Percentiles rank a stretch among this genome's conserved stretches.
Conservation (phyloP, 345 rosid species). For the Euphorbia lathyris region DNA sequence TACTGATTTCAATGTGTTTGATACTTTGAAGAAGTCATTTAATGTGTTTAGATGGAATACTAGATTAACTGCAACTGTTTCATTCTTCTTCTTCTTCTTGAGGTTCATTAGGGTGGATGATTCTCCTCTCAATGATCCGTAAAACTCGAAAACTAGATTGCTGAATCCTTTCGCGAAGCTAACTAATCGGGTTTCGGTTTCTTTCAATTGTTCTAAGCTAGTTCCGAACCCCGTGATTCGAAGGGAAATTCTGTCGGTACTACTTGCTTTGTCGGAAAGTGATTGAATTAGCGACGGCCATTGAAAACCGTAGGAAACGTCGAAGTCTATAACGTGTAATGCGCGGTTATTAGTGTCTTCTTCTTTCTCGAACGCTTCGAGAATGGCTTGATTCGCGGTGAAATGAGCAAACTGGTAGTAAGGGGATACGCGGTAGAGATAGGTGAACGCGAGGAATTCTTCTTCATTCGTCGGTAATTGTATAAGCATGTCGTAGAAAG, state of each 20-base stretch:
- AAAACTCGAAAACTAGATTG: slow-evolving; percentile 55
- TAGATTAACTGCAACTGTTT: slow-evolving; percentile 55
- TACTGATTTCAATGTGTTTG: slow-evolving; percentile 41
- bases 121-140: slow-evolving; percentile 43
- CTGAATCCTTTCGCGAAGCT: slow-evolving; percentile 48
- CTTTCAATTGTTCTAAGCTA: slow-evolving; percentile 45
- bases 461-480: slow-evolving; percentile 45
- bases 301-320: slow-evolving; percentile 57
- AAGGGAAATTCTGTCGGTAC: slow-evolving; percentile 33
- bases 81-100: slow-evolving; percentile 44
- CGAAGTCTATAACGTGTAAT: slow-evolving; percentile 59
- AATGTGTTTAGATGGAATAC: slow-evolving; percentile 48
- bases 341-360: slow-evolving; percentile 33
- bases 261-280: slow-evolving; percentile 49
- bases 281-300: slow-evolving; percentile 81
- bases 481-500: slow-evolving; percentile 55
- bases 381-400: slow-evolving; percentile 60
- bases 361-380: slow-evolving; percentile 56
- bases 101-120: slow-evolving; percentile 31
- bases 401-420: slow-evolving; percentile 69
- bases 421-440: slow-evolving; percentile 58
- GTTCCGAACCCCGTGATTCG: slow-evolving; percentile 50
- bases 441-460: slow-evolving; percentile 49
- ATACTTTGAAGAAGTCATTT: slow-evolving; percentile 24
- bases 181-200: slow-evolving; percentile 53